These are phyloP conservation scores for Chamaecrista fasciculata DNA, from an alignment of 306 rosid genomes.

Conservation along the genomic window DNA sequence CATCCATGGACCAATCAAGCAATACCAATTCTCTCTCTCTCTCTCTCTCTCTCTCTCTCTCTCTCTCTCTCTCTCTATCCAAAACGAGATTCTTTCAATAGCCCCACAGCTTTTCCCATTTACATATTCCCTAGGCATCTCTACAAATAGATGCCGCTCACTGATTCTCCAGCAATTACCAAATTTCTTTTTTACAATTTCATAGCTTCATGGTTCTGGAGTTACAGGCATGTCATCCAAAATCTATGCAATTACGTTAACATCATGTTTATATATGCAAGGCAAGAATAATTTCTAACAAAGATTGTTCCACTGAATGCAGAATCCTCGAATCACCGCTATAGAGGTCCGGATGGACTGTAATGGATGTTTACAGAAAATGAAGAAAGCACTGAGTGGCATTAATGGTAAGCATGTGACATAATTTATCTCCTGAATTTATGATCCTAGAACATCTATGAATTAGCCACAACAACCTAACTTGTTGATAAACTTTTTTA, in stretches of 20 bases:
- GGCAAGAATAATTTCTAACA: not conserved
- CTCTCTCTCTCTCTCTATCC: not conserved
- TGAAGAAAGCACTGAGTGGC: conserved; percentile 72
- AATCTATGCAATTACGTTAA: not conserved
- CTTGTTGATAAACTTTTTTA: not conserved
- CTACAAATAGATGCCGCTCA: conserved; percentile 43
- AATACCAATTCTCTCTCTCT: not conserved
- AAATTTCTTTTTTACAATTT: conserved; percentile 24
- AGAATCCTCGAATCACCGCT: conserved; percentile 67
- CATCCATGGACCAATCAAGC: conserved; percentile 36
- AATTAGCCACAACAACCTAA: not conserved
- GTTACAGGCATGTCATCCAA: conserved; percentile 53
- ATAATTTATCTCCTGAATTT: conserved; percentile 16
- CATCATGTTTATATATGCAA: not conserved
- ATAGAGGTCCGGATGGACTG: conserved; percentile 91
- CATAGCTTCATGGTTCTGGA: conserved; percentile 53
- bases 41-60: too few species aligned
- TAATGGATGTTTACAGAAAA: conserved; percentile 90
- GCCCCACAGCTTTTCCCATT: conserved; percentile 60
- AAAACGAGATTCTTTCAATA: conserved; percentile 51
- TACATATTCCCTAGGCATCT: conserved; percentile 55
- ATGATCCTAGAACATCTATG: not conserved
- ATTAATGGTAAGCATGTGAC: conserved; percentile 51
- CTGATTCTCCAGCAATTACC: conserved; percentile 51
- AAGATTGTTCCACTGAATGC: conserved; percentile 37